These are phyloP conservation scores for Lantana camara DNA, from an alignment of 257 asterid species.

Conservation along the genomic window DNA sequence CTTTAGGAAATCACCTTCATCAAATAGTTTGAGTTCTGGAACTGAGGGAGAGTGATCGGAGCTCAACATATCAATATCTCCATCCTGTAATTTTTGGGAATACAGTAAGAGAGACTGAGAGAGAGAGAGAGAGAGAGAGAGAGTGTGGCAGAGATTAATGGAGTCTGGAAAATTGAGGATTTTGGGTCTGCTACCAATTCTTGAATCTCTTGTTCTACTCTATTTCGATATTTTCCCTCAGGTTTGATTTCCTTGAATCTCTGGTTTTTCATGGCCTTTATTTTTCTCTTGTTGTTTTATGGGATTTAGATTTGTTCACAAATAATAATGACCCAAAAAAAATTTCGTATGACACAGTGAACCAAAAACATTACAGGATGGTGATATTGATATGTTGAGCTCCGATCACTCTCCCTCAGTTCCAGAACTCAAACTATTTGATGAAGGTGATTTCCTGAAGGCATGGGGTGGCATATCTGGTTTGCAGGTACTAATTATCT, in stretches of 20 bases:
- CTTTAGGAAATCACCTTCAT: conserved; percentile 79
- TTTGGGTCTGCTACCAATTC: conserved; percentile 69
- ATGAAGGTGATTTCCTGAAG: conserved; percentile 79
- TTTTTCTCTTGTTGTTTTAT: too few relatives aligned
- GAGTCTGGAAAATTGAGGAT: conserved; percentile 53
- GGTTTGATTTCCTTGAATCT: conserved; percentile 49
- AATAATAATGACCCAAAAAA: too few relatives aligned
- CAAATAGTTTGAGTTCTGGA: conserved; percentile 82
- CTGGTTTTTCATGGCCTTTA: too few relatives aligned
- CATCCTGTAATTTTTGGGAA: conserved; percentile 55
- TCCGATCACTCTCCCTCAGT: conserved; percentile 94
- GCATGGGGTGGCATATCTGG: conserved; percentile 99
- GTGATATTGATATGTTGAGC: conserved; percentile 89
- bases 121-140: conserved; percentile 25
- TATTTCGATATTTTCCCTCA: conserved; percentile 53
- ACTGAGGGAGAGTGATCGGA: conserved; percentile 94
- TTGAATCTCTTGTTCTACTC: conserved; percentile 58
- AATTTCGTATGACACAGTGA: conserved; percentile 2
- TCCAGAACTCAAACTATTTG: conserved; percentile 82
- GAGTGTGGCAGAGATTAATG: conserved; percentile 45
- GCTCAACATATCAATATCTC: conserved; percentile 89
- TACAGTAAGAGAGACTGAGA: conserved; percentile 10
- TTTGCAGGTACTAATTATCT: conserved; percentile 65
- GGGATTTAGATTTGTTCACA: not conserved
- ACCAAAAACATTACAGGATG: conserved; percentile 57